These are phyloP conservation scores for Microthlaspi erraticum DNA, from an alignment of 345 rosid genomes.

Conservation along the genomic window DNA sequence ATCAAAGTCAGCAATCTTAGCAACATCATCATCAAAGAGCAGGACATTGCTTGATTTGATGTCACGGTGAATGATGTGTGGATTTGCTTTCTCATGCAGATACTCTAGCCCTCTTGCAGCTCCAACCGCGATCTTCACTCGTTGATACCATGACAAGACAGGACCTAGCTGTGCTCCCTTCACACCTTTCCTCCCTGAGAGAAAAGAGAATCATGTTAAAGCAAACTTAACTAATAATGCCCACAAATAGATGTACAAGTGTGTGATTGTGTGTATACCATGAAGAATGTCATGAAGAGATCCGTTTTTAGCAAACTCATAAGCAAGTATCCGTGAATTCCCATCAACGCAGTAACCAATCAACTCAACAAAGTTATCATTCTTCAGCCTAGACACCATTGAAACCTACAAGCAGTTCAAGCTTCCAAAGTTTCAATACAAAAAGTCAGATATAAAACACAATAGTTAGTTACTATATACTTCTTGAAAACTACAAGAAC, in stretches of 20 bases:
- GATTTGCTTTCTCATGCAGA: slow-evolving; percentile 68
- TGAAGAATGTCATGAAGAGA: slow-evolving; percentile 88
- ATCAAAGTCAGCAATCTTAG: slow-evolving; percentile 84
- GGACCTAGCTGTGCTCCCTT: slow-evolving; percentile 87
- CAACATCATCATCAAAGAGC: slow-evolving; percentile 72
- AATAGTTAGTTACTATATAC: no score
- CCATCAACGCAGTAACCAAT: slow-evolving; percentile 82
- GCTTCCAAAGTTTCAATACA: neutral
- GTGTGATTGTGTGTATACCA: no score
- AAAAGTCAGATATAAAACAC: no score
- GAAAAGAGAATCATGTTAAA: no score
- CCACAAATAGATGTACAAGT: no score
- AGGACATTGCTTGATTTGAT: slow-evolving; percentile 83
- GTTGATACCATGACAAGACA: slow-evolving; percentile 70
- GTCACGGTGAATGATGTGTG: slow-evolving; percentile 73
- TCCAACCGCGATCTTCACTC: slow-evolving; percentile 81
- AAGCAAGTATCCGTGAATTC: slow-evolving; percentile 66
- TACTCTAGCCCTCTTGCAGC: slow-evolving; percentile 85
- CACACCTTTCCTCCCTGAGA: slow-evolving; percentile 75
- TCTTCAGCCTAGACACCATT: slow-evolving; percentile 73
- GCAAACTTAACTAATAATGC: no score
- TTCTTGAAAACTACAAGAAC: slow-evolving; percentile 31
- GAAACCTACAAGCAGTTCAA: slow-evolving; percentile 57
- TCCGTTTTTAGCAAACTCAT: slow-evolving; percentile 86
- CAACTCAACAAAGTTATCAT: slow-evolving; percentile 71